phyloP scores from a whole-genome alignment of 2,329 filamentous ascomycete species.

The Colletotrichum tabaci region DNA sequence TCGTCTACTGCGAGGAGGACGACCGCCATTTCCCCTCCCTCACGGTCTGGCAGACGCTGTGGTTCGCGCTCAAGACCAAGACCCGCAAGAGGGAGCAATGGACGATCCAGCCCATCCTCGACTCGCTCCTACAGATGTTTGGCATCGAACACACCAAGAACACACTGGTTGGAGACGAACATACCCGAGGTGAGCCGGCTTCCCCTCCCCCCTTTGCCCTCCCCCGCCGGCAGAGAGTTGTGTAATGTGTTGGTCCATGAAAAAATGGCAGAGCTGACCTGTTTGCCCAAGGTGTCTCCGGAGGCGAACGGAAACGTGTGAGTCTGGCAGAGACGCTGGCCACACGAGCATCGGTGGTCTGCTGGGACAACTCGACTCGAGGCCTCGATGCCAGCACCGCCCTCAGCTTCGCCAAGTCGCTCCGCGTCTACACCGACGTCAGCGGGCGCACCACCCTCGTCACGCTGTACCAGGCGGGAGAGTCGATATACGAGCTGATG shows the following conservation, averaged over 20 bases:
- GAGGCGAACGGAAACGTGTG: constrained; percentile 86
- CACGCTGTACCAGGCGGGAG: constrained; percentile 60
- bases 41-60: constrained; percentile 84
- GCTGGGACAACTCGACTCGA: constrained; percentile 86
- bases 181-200: constrained; percentile 68
- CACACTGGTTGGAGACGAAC: constrained; percentile 82
- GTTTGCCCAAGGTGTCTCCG: constrained; percentile 67
- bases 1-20: constrained; percentile 84
- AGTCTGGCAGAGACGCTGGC: constrained; percentile 84
- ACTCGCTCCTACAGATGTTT: constrained; percentile 82
- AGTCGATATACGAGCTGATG: constrained; percentile 68
- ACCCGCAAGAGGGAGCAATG: constrained; percentile 76
- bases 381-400: constrained; percentile 87
- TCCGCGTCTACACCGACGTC: constrained; percentile 82
- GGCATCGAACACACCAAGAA: constrained; percentile 82
- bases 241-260: too few relatives aligned
- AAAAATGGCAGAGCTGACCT: background rate
- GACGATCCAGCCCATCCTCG: constrained; percentile 78
- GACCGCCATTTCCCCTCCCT: constrained; percentile 82
- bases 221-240: background rate
- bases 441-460: constrained; percentile 70
- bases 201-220: too few relatives aligned
- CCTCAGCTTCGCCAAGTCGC: constrained; percentile 80
- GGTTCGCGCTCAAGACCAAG: constrained; percentile 82
- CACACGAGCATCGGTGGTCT: constrained; percentile 80